Conservation (phyloP, 169 alveolate genomes). For the Nephromyces sp. region DNA sequence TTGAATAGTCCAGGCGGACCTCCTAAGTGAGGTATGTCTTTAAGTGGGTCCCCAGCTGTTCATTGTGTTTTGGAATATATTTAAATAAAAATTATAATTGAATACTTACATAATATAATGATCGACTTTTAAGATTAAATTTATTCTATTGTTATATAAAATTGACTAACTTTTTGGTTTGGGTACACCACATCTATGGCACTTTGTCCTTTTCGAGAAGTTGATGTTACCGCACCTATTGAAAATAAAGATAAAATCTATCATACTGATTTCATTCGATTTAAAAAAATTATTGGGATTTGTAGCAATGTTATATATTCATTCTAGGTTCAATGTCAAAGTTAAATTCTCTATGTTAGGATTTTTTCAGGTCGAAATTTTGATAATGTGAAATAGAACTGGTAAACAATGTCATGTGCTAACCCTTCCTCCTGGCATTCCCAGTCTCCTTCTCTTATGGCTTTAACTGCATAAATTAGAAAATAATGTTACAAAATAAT, state of each 20-base stretch:
- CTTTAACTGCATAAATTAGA: background rate
- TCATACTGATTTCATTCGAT: background rate
- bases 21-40: background rate
- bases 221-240: slow-evolving; percentile 52
- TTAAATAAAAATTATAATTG: background rate
- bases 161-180: slow-evolving; percentile 38
- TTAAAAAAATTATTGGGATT: background rate
- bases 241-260: background rate
- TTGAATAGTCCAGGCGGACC: slow-evolving; percentile 36
- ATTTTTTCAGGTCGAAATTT: too few relatives aligned
- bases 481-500: too few relatives aligned
- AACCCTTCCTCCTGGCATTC: slow-evolving; percentile 26
- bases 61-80: background rate
- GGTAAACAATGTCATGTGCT: background rate
- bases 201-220: slow-evolving; percentile 54
- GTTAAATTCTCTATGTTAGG: too few relatives aligned
- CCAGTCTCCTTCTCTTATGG: slow-evolving; percentile 32
- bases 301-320: background rate
- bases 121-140: background rate
- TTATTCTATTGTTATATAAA: background rate
- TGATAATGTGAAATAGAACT: background rate
- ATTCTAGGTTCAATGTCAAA: too few relatives aligned
- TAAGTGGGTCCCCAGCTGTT: background rate
- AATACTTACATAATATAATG: background rate
- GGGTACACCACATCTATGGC: slow-evolving; percentile 54